Evolutionary conservation across 2,329 filamentous ascomycete genomes (phyloP).

Genomic region (Fusarium paranaense): DNA sequence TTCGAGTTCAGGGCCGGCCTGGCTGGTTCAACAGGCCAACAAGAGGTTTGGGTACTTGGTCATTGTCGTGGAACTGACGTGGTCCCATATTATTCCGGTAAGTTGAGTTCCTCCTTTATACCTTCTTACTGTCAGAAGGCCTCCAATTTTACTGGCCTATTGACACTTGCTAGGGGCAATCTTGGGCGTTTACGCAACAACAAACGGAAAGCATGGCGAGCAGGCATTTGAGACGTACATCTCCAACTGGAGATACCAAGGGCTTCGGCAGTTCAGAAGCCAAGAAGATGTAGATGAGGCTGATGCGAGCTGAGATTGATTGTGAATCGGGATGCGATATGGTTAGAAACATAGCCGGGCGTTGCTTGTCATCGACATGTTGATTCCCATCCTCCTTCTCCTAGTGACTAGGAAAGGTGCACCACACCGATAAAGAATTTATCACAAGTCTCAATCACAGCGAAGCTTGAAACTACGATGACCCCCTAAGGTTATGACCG

Average conservation of each 20-base stretch:
- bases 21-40: background rate
- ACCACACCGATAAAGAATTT: background rate
- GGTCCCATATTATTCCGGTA: slow-evolving; percentile 18
- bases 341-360: background rate
- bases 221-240: slow-evolving; percentile 58
- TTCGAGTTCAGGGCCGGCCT: slow-evolving; percentile 9
- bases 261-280: slow-evolving; percentile 6
- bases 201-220: slow-evolving; percentile 59
- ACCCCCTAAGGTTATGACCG: background rate
- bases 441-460: background rate
- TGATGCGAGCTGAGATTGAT: background rate
- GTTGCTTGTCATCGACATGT: background rate
- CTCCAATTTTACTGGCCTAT: background rate
- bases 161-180: slow-evolving; percentile 53
- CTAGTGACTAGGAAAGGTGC: fast-evolving
- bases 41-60: background rate
- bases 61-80: slow-evolving; percentile 3
- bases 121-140: background rate
- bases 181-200: slow-evolving; percentile 64
- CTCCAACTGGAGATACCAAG: slow-evolving; percentile 59
- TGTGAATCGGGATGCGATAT: background rate
- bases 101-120: background rate
- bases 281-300: slow-evolving; percentile 2
- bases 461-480: background rate
- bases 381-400: background rate